A percentile compares a stretch with the other conserved stretches of the same genome.
phyloP scores from a whole-genome alignment of 1,139 yeast species.

The Pichiaceae sp. region DNA sequence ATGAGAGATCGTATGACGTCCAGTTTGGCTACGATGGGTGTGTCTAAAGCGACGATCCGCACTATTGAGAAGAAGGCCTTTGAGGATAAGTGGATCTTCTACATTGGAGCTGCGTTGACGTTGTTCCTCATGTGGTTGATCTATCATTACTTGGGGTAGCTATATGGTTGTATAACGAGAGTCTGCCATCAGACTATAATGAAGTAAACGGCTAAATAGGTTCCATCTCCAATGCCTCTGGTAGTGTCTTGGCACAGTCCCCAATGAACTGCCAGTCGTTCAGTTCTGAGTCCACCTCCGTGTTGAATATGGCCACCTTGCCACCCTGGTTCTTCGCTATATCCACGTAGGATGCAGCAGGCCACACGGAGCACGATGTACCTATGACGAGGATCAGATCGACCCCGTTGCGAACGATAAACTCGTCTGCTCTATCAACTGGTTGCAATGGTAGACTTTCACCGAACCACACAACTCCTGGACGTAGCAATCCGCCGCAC shows the following conservation, averaged over 20 bases:
- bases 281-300: constrained; percentile 40
- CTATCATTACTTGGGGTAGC: constrained; percentile 51
- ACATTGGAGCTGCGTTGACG: constrained; percentile 61
- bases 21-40: constrained; percentile 74
- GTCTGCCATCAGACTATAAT: no score
- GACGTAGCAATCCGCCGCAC: constrained; percentile 62
- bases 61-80: constrained; percentile 77
- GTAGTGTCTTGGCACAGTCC: constrained; percentile 68
- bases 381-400: constrained; percentile 79
- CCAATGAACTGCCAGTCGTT: constrained; percentile 70
- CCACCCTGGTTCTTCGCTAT: constrained; percentile 68
- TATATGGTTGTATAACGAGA: neutral
- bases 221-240: constrained; percentile 57
- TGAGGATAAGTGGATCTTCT: constrained; percentile 84
- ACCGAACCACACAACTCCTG: constrained; percentile 93
- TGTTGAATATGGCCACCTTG: constrained; percentile 75
- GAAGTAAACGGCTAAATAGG: no score
- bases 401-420: constrained; percentile 47
- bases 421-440: constrained; percentile 62
- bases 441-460: constrained; percentile 63
- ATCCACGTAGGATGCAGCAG: constrained; percentile 86
- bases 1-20: constrained; percentile 61
- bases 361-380: constrained; percentile 81
- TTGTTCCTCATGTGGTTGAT: constrained; percentile 65
- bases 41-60: constrained; percentile 77